phyloP scores from a whole-genome alignment of 306 rosid genomes.

The Castanospermum australe region DNA sequence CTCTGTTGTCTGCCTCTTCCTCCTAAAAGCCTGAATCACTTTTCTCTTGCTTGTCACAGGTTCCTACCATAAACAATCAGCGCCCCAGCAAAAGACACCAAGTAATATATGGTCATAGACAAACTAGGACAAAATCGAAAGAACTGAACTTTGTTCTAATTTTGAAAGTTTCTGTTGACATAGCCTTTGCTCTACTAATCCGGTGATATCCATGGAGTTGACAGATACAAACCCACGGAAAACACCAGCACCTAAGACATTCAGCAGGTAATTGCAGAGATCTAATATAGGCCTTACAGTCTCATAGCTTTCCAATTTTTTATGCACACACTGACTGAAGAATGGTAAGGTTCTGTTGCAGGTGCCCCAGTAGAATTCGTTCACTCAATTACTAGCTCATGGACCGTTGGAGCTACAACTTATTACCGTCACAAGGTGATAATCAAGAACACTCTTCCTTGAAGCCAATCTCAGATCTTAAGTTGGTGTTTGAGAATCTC shows the following conservation, averaged over 20 bases:
- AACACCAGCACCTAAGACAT: too few relatives aligned
- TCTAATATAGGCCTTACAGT: not conserved
- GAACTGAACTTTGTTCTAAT: not conserved
- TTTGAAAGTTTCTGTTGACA: not conserved
- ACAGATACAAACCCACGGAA: too few relatives aligned
- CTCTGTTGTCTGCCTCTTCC: not conserved
- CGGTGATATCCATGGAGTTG: too few relatives aligned
- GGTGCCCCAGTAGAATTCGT: slow-evolving; percentile 55
- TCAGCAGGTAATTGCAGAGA: slow-evolving; percentile 23
- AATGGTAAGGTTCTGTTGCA: slow-evolving; percentile 25
- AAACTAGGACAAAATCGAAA: not conserved
- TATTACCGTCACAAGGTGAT: slow-evolving; percentile 75
- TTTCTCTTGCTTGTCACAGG: slow-evolving; percentile 30
- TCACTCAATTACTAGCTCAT: slow-evolving; percentile 67
- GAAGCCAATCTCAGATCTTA: slow-evolving; percentile 59
- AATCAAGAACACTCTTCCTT: slow-evolving; percentile 66
- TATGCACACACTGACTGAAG: not conserved
- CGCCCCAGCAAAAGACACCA: slow-evolving; percentile 26
- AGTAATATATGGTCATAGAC: slow-evolving; percentile 24
- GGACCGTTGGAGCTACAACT: slow-evolving; percentile 46
- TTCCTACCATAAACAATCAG: slow-evolving; percentile 30
- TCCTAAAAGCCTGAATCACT: not conserved
- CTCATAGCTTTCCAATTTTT: not conserved
- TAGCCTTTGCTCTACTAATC: not conserved
- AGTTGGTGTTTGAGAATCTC: slow-evolving; percentile 55